Evolutionary conservation across 139 green algal species (phyloP).

Genomic region (Eudorina sp.): DNA sequence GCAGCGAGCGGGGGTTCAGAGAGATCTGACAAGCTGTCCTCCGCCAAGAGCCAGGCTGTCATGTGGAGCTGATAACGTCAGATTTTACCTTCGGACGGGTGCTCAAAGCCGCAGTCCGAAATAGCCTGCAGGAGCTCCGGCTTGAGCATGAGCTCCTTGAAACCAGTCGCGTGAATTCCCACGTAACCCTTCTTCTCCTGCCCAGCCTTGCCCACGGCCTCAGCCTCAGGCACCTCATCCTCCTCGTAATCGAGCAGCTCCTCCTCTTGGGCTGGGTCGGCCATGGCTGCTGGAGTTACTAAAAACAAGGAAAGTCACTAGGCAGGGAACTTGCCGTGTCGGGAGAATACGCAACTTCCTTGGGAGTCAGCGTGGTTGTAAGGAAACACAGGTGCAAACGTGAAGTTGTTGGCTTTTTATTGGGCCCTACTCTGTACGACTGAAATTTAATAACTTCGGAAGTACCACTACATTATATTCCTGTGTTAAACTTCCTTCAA

Average conservation of each 20-base stretch:
- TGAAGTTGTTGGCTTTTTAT: too few relatives aligned
- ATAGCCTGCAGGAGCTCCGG: slow-evolving; percentile 96
- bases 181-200: slow-evolving; percentile 95
- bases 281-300: slow-evolving; percentile 49
- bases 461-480: too few relatives aligned
- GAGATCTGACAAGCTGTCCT: background rate
- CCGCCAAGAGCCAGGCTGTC: background rate
- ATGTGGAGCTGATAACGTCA: background rate
- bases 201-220: slow-evolving; percentile 64
- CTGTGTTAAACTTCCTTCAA: too few relatives aligned
- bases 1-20: background rate
- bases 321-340: too few relatives aligned
- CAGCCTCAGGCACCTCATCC: slow-evolving; percentile 81
- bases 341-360: too few relatives aligned
- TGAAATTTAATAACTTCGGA: too few relatives aligned
- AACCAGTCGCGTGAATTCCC: slow-evolving; percentile 96
- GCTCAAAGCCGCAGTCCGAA: slow-evolving; percentile 98
- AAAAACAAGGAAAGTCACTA: background rate
- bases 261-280: slow-evolving; percentile 65
- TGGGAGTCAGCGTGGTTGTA: too few relatives aligned
- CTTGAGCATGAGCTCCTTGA: slow-evolving; percentile 98
- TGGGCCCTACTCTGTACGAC: too few relatives aligned
- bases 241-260: slow-evolving; percentile 89
- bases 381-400: too few relatives aligned
- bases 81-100: slow-evolving; percentile 96